A percentile compares a stretch with the other conserved stretches of the same genome.
Evolutionary conservation across 768 basidiomycete species (phyloP).

Genomic region (Boletales sp.): DNA sequence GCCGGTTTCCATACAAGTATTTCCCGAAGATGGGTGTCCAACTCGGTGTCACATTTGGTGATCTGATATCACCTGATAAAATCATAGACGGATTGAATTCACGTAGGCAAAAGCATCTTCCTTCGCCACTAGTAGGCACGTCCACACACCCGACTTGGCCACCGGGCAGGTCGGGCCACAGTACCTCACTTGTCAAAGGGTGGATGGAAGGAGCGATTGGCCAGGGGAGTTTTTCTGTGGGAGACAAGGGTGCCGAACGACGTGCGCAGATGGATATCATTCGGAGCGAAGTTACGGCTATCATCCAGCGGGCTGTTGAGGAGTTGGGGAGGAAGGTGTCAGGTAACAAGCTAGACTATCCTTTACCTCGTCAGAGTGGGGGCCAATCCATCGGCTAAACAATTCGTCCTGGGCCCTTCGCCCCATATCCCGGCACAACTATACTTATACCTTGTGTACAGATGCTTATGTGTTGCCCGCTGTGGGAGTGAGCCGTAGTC

Average conservation of each 20-base stretch:
- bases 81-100: constrained; percentile 26
- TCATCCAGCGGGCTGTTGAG: constrained; percentile 53
- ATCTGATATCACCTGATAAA: constrained; percentile 53
- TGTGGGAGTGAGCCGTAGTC: too few species aligned
- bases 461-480: too few species aligned
- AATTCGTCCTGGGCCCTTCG: neutral
- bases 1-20: constrained; percentile 70
- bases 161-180: neutral
- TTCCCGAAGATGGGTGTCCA: constrained; percentile 58
- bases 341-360: constrained; percentile 32
- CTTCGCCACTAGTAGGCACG: neutral
- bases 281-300: constrained; percentile 51
- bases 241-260: constrained; percentile 3
- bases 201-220: constrained; percentile 13
- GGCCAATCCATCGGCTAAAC: neutral
- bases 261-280: constrained; percentile 34
- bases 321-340: constrained; percentile 49
- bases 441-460: too few species aligned
- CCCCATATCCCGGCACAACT: too few species aligned
- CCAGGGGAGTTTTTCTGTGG: neutral
- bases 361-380: neutral
- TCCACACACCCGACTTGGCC: neutral
- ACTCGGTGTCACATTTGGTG: constrained; percentile 77
- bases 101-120: neutral
- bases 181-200: neutral